phyloP scores from a whole-genome alignment of 2,329 filamentous ascomycete species.

The Monosporascus cannonballus region DNA sequence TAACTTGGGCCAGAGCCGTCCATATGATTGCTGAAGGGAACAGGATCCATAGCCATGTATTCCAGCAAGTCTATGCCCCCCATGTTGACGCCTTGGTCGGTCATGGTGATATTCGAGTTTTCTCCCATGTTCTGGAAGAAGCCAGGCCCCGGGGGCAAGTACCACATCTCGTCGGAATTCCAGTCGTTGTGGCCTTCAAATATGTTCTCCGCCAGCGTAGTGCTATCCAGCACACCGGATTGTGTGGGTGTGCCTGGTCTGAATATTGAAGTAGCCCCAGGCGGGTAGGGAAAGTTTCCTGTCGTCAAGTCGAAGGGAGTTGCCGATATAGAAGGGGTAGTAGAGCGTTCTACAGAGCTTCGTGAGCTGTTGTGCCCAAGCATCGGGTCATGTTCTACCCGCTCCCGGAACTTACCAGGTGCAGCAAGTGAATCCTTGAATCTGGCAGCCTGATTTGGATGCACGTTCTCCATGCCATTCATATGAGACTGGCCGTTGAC shows the following conservation, averaged over 20 bases:
- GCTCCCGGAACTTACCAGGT: slow-evolving; percentile 19
- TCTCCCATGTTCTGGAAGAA: slow-evolving; percentile 58
- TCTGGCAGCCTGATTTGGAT: slow-evolving; percentile 17
- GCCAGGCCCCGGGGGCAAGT: slow-evolving; percentile 55
- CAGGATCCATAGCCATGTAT: slow-evolving; percentile 57
- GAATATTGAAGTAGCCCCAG: slow-evolving; percentile 40
- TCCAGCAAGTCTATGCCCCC: slow-evolving; percentile 62
- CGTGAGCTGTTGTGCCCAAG: slow-evolving; percentile 6
- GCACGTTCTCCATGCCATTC: slow-evolving; percentile 21
- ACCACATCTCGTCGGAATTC: slow-evolving; percentile 60
- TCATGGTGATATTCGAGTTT: slow-evolving; percentile 57
- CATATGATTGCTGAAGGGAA: slow-evolving; percentile 15
- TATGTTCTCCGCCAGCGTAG: slow-evolving; percentile 32
- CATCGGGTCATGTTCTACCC: neutral
- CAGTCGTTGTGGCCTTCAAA: slow-evolving; percentile 44
- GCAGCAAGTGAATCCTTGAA: slow-evolving; percentile 21
- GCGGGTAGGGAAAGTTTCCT: slow-evolving; percentile 48
- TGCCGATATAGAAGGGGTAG: slow-evolving; percentile 49
- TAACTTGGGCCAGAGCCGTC: slow-evolving; percentile 10
- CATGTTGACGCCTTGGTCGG: slow-evolving; percentile 60
- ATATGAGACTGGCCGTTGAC: slow-evolving; percentile 23
- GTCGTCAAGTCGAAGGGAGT: slow-evolving; percentile 55
- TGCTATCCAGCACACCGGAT: slow-evolving; percentile 22
- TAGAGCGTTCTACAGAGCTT: slow-evolving; percentile 29
- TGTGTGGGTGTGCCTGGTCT: slow-evolving; percentile 43